Conservation (phyloP, 2,329 filamentous ascomycete species). For the Cytospora mali region DNA sequence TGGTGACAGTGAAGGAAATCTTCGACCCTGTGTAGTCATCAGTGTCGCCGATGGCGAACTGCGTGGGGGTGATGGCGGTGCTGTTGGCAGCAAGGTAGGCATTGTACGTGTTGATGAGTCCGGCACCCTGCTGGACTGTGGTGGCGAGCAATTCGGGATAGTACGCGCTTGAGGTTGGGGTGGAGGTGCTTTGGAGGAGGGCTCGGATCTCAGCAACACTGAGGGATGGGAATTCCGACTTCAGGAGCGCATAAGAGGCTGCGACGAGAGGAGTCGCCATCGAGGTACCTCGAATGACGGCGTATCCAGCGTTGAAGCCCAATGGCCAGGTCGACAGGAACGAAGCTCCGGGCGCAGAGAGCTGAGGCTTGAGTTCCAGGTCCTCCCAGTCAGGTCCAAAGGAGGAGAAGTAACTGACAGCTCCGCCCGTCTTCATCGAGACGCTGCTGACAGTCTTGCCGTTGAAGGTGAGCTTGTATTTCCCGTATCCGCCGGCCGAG, state of each 20-base stretch:
- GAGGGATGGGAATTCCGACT: conserved; percentile 36
- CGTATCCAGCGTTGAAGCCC: conserved; percentile 36
- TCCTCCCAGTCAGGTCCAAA: conserved; percentile 32
- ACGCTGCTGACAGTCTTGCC: conserved; percentile 29
- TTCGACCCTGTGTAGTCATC: background rate
- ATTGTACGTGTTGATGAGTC: conserved; percentile 38
- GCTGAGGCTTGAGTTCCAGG: conserved; percentile 36
- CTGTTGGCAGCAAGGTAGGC: conserved; percentile 28
- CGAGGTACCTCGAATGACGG: conserved; percentile 40
- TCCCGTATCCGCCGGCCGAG: conserved; percentile 14
- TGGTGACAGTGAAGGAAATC: conserved; percentile 3
- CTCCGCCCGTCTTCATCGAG: conserved; percentile 25
- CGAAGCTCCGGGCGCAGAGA: conserved; percentile 40
- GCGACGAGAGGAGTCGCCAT: conserved; percentile 42
- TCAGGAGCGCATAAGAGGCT: conserved; percentile 40
- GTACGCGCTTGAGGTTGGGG: conserved; percentile 34
- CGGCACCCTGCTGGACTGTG: conserved; percentile 40
- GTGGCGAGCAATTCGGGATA: conserved; percentile 35
- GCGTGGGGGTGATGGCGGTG: background rate
- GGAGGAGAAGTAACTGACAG: conserved; percentile 32
- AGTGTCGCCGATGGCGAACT: conserved; percentile 8
- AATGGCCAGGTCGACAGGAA: conserved; percentile 41
- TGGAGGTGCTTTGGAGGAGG: conserved; percentile 37
- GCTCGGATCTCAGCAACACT: conserved; percentile 35
- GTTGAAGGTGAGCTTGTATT: conserved; percentile 30